Base-by-base conservation (phyloP, 208 protist species). In the Leishmania aethiopica region DNA sequence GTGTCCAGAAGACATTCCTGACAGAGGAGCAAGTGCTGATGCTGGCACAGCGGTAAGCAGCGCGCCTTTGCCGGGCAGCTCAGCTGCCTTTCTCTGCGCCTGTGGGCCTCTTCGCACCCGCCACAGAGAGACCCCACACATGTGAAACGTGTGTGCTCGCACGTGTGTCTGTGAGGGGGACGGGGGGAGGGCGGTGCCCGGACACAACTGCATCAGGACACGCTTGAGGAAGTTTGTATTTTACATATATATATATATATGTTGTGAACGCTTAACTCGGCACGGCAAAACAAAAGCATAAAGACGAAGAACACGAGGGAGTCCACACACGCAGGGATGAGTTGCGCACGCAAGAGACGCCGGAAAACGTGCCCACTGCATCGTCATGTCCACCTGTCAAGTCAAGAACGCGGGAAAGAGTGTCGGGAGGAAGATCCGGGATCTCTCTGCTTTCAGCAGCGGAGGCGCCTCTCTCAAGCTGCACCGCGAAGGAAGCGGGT, bases 1-100 rank as follows among this genome's bases (percentile, higher is more conserved):
- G 91, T 37, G 73, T 92, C 17, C 91, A 94, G 78, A 76, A 89
- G 75, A 94, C 91, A 13, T 74, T 75, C 60, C 79, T 94, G 77
- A 90, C 89, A 5, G 62, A 87, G 11, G 82, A 93, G 67, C 91
- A 94, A 77, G 86, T 94, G 57, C 32, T 90, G 19, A 59, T 94
- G 17, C 60, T 92, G 42, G 67, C 83, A 17, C 66, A 78, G 70
- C 77, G 66, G 22, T 83, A 73, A 77, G 13, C n/a, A 53, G 10
- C 32, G 28, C n/a, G 28, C 70, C 70, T 5, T 15, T 35, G 22
- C 17, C 19, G 47, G 13, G 28, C 70, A 74, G 19, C 25, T 4
- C 55, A 32, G 28, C 32, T 74, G 45, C 28, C 45, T 51, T 51
- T 28, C 35, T 66, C 62, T 77, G 40, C 60, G 40, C 8, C 47